Base-by-base conservation (phyloP, 1,139 yeast genomes). In the Zygotorulaspora mrakii region DNA sequence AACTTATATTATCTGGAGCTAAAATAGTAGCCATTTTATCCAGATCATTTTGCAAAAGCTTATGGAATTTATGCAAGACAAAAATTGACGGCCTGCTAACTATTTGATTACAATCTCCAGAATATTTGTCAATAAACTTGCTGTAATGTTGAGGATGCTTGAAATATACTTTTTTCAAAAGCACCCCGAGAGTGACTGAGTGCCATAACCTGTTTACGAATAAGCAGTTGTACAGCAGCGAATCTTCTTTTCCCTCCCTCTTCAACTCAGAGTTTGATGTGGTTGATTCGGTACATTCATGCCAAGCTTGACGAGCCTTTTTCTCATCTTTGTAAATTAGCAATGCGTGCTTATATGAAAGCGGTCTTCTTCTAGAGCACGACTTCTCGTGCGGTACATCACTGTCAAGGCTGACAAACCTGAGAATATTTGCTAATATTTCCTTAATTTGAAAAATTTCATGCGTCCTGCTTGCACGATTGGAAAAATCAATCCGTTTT, bases 361-460 rank as follows among this genome's bases (percentile, higher is more conserved):
- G 64, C 10, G 94, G 94, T 45, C 73, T 74, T 50, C 94, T 71
- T 49, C 94, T 65, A 1, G 70, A 58, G 28, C 84, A 82, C 0
- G 76, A 63, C 9, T 62, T 61, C 54, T 82, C 89, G 41, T 70
- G 74, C 2, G 91, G 87, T 12, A 78, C 67, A 4, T 61, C 59
- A 5, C 76, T 66, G 24, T 66, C 65, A 34, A 62, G 57, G 41
- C 82, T 85, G 10, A 85, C 79, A 58, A 68, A 76, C 17, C 69
- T 66, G 18, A 87, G 54, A 11, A 88, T 83, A 43, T 71, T 69
- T 48, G 71, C 64, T 13, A 87, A 69, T 41, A 88, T 80, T 60
- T 88, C 96, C 0, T 96, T 95, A 13, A 82, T 78, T 37, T 70
- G 70, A 55, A 87, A 82, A 4, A 87, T 82, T 16, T 68, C 65